These are phyloP conservation scores for Barnettozyma wickerhamii DNA, from an alignment of 805 yeast species.

Conservation along the genomic window DNA sequence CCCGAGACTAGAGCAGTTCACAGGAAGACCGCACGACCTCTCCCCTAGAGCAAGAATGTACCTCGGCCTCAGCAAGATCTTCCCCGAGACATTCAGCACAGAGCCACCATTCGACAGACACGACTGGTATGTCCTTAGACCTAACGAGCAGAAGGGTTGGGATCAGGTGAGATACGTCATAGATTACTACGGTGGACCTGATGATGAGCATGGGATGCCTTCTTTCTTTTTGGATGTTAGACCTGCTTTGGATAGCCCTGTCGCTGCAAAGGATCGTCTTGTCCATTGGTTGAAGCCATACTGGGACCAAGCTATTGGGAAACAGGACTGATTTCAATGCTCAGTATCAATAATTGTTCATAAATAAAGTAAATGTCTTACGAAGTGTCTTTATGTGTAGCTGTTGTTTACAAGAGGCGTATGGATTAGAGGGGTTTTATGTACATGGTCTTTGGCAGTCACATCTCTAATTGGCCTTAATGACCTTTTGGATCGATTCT, in stretches of 20 bases:
- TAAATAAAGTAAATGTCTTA: neutral
- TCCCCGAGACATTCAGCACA: conserved; percentile 67
- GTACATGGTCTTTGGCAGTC: neutral
- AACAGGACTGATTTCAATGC: neutral
- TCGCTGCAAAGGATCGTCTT: conserved; percentile 65
- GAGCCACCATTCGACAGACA: conserved; percentile 97
- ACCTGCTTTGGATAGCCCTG: conserved; percentile 78
- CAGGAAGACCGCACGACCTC: conserved; percentile 86
- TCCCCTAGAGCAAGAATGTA: conserved; percentile 81
- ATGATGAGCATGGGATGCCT: conserved; percentile 85
- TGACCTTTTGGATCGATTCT: conserved; percentile 8
- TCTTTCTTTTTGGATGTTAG: conserved; percentile 90
- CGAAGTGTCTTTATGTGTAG: neutral
- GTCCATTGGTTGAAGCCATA: conserved; percentile 62
- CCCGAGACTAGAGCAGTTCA: conserved; percentile 81
- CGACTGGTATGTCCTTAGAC: conserved; percentile 93
- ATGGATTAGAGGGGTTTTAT: neutral
- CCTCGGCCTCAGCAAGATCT: conserved; percentile 57
- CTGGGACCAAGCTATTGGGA: conserved; percentile 61
- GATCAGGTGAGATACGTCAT: conserved; percentile 82
- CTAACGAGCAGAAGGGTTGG: conserved; percentile 46
- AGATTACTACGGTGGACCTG: conserved; percentile 96
- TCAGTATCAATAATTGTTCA: neutral
- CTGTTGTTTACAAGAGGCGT: neutral
- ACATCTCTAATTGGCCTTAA: conserved; percentile 9